Evolutionary conservation across 73 alveolate species (phyloP).

Genomic region (Loxodes magnus): DNA sequence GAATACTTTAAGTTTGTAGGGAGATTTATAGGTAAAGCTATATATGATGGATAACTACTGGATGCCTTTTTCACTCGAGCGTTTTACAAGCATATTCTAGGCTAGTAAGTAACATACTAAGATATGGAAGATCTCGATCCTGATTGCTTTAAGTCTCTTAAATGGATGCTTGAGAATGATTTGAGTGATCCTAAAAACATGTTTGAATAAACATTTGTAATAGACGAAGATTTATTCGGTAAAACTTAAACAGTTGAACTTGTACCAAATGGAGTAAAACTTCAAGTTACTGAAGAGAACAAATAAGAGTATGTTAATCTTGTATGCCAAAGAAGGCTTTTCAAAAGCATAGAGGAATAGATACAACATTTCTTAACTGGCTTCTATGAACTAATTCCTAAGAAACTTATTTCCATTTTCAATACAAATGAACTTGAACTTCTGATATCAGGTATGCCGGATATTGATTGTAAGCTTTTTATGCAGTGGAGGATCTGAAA

Average conservation of each 20-base stretch:
- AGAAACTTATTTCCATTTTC: slow-evolving; percentile 65
- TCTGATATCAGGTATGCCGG: slow-evolving; percentile 92
- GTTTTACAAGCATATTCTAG: slow-evolving; percentile 93
- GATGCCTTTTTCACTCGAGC: slow-evolving; percentile 91
- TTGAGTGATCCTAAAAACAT: no score
- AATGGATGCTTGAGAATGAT: slow-evolving; percentile 75
- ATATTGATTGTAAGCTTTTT: not conserved
- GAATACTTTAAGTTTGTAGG: slow-evolving; percentile 96
- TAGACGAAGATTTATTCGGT: slow-evolving; percentile 72
- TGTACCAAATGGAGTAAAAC: slow-evolving; percentile 69
- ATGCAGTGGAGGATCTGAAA: slow-evolving; percentile 83
- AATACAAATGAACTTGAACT: slow-evolving; percentile 83
- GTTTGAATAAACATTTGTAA: no score
- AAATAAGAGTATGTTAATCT: no score
- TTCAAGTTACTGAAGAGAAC: slow-evolving; percentile 73
- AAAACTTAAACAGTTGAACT: slow-evolving; percentile 64
- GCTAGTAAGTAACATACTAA: slow-evolving; percentile 70
- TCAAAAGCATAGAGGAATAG: slow-evolving; percentile 38
- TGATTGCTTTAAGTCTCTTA: slow-evolving; percentile 75
- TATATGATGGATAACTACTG: slow-evolving; percentile 17
- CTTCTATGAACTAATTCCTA: slow-evolving; percentile 92
- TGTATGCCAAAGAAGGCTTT: slow-evolving; percentile 25
- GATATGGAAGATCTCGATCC: slow-evolving; percentile 98
- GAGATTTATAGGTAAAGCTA: slow-evolving; percentile 94
- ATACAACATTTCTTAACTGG: slow-evolving; percentile 73